These are phyloP conservation scores for Aspergillus quadricinctus DNA, from an alignment of 2,329 filamentous ascomycete species.

Conservation along the genomic window DNA sequence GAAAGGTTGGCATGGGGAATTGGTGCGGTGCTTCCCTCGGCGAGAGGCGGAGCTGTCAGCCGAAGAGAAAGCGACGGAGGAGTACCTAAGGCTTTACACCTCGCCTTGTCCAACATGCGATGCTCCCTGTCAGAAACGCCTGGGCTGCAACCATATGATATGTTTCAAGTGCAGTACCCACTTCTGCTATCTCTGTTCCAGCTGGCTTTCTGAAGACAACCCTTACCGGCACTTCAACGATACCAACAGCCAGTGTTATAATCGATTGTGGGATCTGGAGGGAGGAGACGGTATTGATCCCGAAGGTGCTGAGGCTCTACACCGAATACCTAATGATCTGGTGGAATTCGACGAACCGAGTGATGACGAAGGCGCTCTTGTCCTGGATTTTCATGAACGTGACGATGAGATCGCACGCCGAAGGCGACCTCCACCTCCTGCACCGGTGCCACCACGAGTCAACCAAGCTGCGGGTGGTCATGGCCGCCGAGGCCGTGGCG, in stretches of 20 bases:
- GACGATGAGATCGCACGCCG: constrained; percentile 23
- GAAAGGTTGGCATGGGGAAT: constrained; percentile 90
- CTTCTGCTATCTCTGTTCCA: constrained; percentile 90
- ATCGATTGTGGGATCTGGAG: constrained; percentile 86
- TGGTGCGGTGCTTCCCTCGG: constrained; percentile 65
- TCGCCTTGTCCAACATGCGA: constrained; percentile 85
- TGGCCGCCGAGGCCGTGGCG: constrained; percentile 24
- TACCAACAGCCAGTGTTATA: constrained; percentile 66
- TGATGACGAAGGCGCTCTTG: constrained; percentile 25
- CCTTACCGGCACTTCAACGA: constrained; percentile 88
- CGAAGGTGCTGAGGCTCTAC: constrained; percentile 37
- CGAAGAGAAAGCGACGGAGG: constrained; percentile 80
- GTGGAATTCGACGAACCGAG: constrained; percentile 34
- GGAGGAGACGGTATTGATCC: constrained; percentile 62
- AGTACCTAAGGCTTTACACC: constrained; percentile 77
- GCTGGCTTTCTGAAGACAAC: constrained; percentile 76
- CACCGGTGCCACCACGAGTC: constrained; percentile 36
- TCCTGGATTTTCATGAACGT: constrained; percentile 22
- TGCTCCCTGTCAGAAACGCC: constrained; percentile 80
- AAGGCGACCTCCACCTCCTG: constrained; percentile 36
- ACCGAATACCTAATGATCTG: constrained; percentile 37
- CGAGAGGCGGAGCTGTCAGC: constrained; percentile 65
- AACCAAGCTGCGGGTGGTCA: constrained; percentile 23
- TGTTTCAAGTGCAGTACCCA: constrained; percentile 86
- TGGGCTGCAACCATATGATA: constrained; percentile 96